Evolutionary conservation across 2,329 filamentous ascomycete species (phyloP).

Genomic region (Apiospora pterosperma): DNA sequence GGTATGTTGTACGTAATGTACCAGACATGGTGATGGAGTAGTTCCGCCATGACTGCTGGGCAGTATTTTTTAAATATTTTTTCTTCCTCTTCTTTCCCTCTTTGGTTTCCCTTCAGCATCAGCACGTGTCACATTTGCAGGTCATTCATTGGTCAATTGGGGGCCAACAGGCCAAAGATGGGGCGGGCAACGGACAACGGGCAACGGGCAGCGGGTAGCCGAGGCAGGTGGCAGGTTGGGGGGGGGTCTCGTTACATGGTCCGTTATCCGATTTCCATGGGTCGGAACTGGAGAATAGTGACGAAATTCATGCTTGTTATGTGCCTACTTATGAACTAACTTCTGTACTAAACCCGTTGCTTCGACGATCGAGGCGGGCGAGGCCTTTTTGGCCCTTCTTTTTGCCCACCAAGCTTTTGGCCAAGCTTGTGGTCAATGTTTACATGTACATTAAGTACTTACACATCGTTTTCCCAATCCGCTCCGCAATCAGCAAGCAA

Average conservation of each 20-base stretch:
- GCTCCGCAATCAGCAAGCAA: background rate
- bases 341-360: too few relatives aligned
- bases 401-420: background rate
- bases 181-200: too few relatives aligned
- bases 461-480: too few relatives aligned
- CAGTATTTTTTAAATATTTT: background rate
- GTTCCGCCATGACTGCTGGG: background rate
- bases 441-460: too few relatives aligned
- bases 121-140: slow-evolving; percentile 1
- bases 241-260: background rate
- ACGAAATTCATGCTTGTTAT: background rate
- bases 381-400: too few relatives aligned
- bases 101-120: background rate
- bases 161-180: background rate
- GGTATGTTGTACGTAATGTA: background rate
- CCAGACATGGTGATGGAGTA: background rate
- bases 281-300: slow-evolving; percentile 1
- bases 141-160: slow-evolving; percentile 7
- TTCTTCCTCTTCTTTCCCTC: background rate
- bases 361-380: background rate
- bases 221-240: background rate
- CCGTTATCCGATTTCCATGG: background rate
- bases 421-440: background rate
- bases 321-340: too few relatives aligned
- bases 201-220: too few relatives aligned